Percentiles rank a stretch among this genome's conserved stretches.
phyloP scores from a whole-genome alignment of 164 flowering plant species.

The Warburgia ugandensis region DNA sequence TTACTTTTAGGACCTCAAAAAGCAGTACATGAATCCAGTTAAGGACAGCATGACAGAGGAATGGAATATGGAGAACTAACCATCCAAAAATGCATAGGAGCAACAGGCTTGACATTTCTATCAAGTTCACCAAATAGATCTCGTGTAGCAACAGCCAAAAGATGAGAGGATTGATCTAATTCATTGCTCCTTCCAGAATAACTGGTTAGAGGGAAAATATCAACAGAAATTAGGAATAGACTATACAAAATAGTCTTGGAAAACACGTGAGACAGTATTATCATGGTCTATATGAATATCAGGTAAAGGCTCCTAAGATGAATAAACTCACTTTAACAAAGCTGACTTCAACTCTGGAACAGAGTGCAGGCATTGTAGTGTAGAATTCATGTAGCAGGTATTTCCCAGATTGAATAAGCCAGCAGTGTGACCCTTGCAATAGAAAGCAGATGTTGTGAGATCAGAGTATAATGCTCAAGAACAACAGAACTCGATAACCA shows the following conservation, averaged over 20 bases:
- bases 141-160: constrained; percentile 76
- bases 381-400: constrained; percentile 99
- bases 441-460: too few relatives aligned
- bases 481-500: too few relatives aligned
- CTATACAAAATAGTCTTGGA: too few relatives aligned
- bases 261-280: not conserved
- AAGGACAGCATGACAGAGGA: not conserved
- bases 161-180: constrained; percentile 83
- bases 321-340: constrained; percentile 47
- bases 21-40: not conserved
- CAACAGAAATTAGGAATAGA: too few relatives aligned
- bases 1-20: not conserved
- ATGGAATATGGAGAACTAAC: constrained; percentile 27
- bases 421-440: constrained; percentile 80
- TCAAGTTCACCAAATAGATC: constrained; percentile 87
- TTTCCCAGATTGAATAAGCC: constrained; percentile 86
- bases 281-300: not conserved
- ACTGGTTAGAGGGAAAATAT: too few relatives aligned
- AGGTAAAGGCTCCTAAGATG: not conserved
- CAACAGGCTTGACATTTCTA: constrained; percentile 77
- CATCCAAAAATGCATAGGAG: constrained; percentile 98
- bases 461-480: too few relatives aligned
- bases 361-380: constrained; percentile 88
- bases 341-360: constrained; percentile 97
- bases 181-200: constrained; percentile 62